A percentile compares a stretch with the other conserved stretches of the same genome.
phyloP scores from a whole-genome alignment of 495 filamentous ascomycete genomes.

The Cairneyella variabilis region DNA sequence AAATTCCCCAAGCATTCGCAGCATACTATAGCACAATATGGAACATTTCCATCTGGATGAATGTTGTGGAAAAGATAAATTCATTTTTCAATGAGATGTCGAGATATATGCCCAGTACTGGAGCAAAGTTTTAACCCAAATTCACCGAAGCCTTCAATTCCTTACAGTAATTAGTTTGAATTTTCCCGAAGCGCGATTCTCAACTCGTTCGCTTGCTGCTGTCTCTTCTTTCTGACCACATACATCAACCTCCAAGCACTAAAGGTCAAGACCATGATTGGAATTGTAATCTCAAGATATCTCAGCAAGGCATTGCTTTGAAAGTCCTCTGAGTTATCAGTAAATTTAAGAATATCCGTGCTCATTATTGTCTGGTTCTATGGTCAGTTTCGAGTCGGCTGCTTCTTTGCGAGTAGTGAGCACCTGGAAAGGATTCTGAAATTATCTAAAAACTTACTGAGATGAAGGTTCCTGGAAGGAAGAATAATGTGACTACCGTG shows the following conservation, averaged over 20 bases:
- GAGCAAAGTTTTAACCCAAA: too few species aligned
- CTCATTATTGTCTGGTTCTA: constrained; percentile 12
- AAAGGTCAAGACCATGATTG: constrained; percentile 8
- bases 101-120: too few species aligned
- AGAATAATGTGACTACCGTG: constrained; percentile 37
- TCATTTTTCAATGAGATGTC: too few species aligned
- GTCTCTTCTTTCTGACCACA: not conserved
- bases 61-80: too few species aligned
- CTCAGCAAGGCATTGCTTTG: not conserved
- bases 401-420: not conserved
- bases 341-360: constrained; percentile 10
- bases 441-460: constrained; percentile 27
- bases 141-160: too few species aligned
- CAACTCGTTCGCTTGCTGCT: not conserved
- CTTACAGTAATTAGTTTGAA: too few species aligned
- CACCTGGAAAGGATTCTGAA: not conserved
- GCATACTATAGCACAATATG: too few species aligned
- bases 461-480: constrained; percentile 38
- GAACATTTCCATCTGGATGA: too few species aligned
- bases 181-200: too few species aligned
- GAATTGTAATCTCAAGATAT: constrained; percentile 11
- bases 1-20: too few species aligned
- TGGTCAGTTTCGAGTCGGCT: not conserved
- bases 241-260: constrained; percentile 2
- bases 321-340: not conserved